A percentile compares a stretch with the other conserved stretches of the same genome.
These are phyloP conservation scores for Fusarium albidum DNA, from an alignment of 2,329 filamentous ascomycete genomes.

Conservation along the genomic window DNA sequence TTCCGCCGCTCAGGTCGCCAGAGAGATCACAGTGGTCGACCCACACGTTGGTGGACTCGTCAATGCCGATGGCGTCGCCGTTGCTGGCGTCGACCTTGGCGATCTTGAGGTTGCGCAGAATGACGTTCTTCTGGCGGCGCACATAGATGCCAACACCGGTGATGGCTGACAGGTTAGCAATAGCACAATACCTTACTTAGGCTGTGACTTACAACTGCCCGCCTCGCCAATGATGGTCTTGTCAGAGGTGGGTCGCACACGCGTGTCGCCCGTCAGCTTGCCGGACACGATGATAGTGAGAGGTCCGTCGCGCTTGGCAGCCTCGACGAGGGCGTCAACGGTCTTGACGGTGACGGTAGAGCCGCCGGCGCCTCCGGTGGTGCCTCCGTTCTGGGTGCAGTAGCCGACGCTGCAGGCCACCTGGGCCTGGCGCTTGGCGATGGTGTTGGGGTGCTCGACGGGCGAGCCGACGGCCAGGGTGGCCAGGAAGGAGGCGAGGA, in stretches of 20 bases:
- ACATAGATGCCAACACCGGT: no score
- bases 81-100: constrained; percentile 61
- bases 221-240: constrained; percentile 59
- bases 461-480: constrained; percentile 28
- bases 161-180: no score
- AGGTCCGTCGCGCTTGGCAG: constrained; percentile 55
- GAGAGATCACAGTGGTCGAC: constrained; percentile 73
- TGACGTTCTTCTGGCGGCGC: constrained; percentile 61
- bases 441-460: constrained; percentile 22
- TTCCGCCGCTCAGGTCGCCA: constrained; percentile 65
- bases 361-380: constrained; percentile 60
- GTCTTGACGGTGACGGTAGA: constrained; percentile 55
- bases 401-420: constrained; percentile 48
- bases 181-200: no score
- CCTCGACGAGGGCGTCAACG: constrained; percentile 53
- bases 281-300: no score
- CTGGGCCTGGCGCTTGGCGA: constrained; percentile 47
- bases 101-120: constrained; percentile 69
- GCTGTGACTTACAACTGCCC: no score
- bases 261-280: no score
- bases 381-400: constrained; percentile 49
- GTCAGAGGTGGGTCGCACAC: no score
- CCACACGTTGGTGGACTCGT: constrained; percentile 68
- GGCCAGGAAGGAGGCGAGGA: constrained; percentile 22
- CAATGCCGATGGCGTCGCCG: constrained; percentile 68